phyloP scores from a whole-genome alignment of 2,329 filamentous ascomycete genomes.

The Coleophoma eucalyptorum region DNA sequence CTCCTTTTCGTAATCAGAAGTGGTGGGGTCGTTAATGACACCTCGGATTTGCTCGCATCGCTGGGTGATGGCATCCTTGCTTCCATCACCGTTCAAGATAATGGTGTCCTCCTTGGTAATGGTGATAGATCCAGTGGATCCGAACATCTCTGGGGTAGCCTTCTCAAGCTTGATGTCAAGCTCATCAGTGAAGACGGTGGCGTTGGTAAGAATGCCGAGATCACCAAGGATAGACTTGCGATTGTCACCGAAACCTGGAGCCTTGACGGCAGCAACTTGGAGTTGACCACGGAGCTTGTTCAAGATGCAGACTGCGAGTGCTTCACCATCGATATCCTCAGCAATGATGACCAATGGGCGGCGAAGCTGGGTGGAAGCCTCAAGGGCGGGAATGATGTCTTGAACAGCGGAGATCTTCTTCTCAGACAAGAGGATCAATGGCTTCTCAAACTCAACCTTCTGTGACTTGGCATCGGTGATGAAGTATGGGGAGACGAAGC shows the following conservation, averaged over 20 bases:
- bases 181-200: slow-evolving; percentile 96
- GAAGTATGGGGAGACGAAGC: slow-evolving; percentile 98
- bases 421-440: slow-evolving; percentile 95
- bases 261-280: slow-evolving; percentile 98
- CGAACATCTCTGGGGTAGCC: slow-evolving; percentile 91
- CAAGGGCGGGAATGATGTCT: slow-evolving; percentile 96
- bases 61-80: slow-evolving; percentile 89
- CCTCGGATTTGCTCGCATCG: slow-evolving; percentile 99
- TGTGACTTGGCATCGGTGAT: slow-evolving; percentile 98
- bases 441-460: slow-evolving; percentile 99
- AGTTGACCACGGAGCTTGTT: slow-evolving; percentile 99
- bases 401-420: slow-evolving; percentile 99
- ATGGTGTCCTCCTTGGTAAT: slow-evolving; percentile 99
- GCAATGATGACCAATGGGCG: slow-evolving; percentile 97
- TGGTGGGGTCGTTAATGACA: slow-evolving; percentile 88
- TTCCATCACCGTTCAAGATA: slow-evolving; percentile 93
- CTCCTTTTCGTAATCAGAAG: slow-evolving; percentile 99
- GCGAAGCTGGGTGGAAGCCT: slow-evolving; percentile 92
- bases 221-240: slow-evolving; percentile 99
- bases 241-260: slow-evolving; percentile 99
- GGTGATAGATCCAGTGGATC: slow-evolving; percentile 95
- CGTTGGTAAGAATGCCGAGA: slow-evolving; percentile 92
- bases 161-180: slow-evolving; percentile 99
- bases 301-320: slow-evolving; percentile 96
- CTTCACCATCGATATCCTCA: slow-evolving; percentile 98